These are phyloP conservation scores for Saccharomycopsis javanensis DNA, from an alignment of 805 yeast genomes.

Conservation along the genomic window DNA sequence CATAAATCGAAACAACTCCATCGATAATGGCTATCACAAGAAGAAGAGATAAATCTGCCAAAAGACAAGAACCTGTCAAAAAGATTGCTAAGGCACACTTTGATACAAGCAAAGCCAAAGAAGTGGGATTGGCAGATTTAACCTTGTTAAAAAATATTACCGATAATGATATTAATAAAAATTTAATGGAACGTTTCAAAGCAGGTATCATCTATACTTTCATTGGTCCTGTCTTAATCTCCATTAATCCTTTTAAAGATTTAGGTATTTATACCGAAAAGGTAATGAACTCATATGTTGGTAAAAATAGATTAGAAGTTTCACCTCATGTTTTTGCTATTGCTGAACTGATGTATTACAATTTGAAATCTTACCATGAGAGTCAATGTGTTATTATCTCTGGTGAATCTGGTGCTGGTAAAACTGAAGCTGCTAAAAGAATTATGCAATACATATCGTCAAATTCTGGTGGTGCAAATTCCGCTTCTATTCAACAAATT, in stretches of 20 bases:
- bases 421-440: slow-evolving; percentile 95
- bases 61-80: slow-evolving; percentile 44
- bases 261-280: slow-evolving; percentile 88
- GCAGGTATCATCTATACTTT: slow-evolving; percentile 87
- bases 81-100: slow-evolving; percentile 82
- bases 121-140: slow-evolving; percentile 96
- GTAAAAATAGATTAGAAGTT: slow-evolving; percentile 89
- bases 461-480: slow-evolving; percentile 60
- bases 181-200: slow-evolving; percentile 78
- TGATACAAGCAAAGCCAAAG: slow-evolving; percentile 80
- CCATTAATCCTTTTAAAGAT: slow-evolving; percentile 94
- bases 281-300: slow-evolving; percentile 66
- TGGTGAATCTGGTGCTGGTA: slow-evolving; percentile 97
- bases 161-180: slow-evolving; percentile 88
- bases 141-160: slow-evolving; percentile 81
- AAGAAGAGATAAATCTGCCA: slow-evolving; percentile 47
- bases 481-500: slow-evolving; percentile 68
- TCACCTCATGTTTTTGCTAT: slow-evolving; percentile 98
- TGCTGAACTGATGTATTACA: slow-evolving; percentile 94
- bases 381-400: slow-evolving; percentile 96
- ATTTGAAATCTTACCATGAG: slow-evolving; percentile 87
- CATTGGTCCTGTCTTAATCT: slow-evolving; percentile 88
- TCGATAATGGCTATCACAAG: slow-evolving; percentile 62
- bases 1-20: background rate
- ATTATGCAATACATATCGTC: slow-evolving; percentile 96